Evolutionary conservation across 2,329 filamentous ascomycete species (phyloP).

Genomic region (Xylaria arbuscula): DNA sequence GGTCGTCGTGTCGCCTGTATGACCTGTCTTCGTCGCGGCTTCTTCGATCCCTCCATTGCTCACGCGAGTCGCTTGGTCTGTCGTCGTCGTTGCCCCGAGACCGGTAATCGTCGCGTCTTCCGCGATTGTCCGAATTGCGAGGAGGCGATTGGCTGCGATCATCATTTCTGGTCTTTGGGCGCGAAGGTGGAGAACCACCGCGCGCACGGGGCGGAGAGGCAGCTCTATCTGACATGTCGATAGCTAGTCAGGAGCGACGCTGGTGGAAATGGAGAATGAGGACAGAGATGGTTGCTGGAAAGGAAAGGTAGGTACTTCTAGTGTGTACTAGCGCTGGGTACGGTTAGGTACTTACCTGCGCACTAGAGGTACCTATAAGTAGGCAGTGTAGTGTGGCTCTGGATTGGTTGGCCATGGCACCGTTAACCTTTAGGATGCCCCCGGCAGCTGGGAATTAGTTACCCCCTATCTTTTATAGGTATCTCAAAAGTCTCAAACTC

Average conservation of each 20-base stretch:
- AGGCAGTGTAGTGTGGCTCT: too few relatives aligned
- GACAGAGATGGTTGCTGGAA: slow-evolving; percentile 6
- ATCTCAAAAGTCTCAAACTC: too few relatives aligned
- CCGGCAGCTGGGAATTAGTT: too few relatives aligned
- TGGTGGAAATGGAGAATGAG: not conserved
- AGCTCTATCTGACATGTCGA: slow-evolving; percentile 43
- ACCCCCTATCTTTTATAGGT: too few relatives aligned
- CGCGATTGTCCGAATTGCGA: slow-evolving; percentile 38
- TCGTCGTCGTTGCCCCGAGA: slow-evolving; percentile 39
- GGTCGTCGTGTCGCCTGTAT: slow-evolving; percentile 17
- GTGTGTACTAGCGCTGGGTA: too few relatives aligned
- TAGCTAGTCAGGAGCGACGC: not conserved
- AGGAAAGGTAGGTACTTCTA: slow-evolving; percentile 7
- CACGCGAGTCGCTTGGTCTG: slow-evolving; percentile 27
- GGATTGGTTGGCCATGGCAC: too few relatives aligned
- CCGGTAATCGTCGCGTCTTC: slow-evolving; percentile 42
- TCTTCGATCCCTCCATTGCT: slow-evolving; percentile 27
- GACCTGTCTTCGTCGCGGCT: slow-evolving; percentile 26
- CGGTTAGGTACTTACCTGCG: too few relatives aligned
- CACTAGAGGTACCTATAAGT: too few relatives aligned
- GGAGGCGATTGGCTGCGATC: slow-evolving; percentile 48
- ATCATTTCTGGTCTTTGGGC: slow-evolving; percentile 39
- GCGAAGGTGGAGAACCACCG: slow-evolving; percentile 43
- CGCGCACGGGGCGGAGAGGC: slow-evolving; percentile 38
- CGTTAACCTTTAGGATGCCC: too few relatives aligned